phyloP scores from a whole-genome alignment of 495 filamentous ascomycete genomes.

The Ascobolus immersus region DNA sequence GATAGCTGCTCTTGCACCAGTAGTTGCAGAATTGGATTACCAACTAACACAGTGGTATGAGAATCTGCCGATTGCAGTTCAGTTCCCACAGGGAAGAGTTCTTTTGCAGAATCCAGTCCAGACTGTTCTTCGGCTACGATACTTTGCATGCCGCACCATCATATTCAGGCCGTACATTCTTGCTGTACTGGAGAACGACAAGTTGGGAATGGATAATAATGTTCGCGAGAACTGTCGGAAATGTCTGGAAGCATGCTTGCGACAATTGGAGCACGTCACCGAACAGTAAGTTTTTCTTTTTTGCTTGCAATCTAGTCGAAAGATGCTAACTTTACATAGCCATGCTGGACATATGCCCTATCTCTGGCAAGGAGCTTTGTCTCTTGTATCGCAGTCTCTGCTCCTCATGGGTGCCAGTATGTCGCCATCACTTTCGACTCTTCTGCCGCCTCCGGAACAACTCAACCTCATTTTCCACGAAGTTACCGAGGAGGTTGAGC shows the following conservation, averaged over 20 bases:
- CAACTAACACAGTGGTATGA: slow-evolving; percentile 70
- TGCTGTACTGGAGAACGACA: slow-evolving; percentile 53
- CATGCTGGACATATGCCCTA: slow-evolving; percentile 72
- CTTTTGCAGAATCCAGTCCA: slow-evolving; percentile 47
- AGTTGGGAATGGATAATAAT: slow-evolving; percentile 35
- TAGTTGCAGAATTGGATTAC: slow-evolving; percentile 56
- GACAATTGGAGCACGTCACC: slow-evolving; percentile 53
- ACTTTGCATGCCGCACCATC: slow-evolving; percentile 63
- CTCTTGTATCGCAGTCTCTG: slow-evolving; percentile 54
- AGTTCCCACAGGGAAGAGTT: slow-evolving; percentile 42
- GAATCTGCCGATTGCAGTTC: slow-evolving; percentile 41
- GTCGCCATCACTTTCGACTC: slow-evolving; percentile 41
- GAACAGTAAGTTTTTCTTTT: slow-evolving; percentile 32
- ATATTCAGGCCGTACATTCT: slow-evolving; percentile 66
- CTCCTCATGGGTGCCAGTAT: slow-evolving; percentile 65
- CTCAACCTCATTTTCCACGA: slow-evolving; percentile 51
- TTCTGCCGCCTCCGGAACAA: slow-evolving; percentile 37
- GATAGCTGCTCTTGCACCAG: slow-evolving; percentile 42
- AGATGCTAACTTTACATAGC: slow-evolving; percentile 25
- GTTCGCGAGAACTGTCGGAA: slow-evolving; percentile 56
- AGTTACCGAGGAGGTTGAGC: slow-evolving; percentile 45
- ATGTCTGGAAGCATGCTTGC: slow-evolving; percentile 56
- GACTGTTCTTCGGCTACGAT: slow-evolving; percentile 51
- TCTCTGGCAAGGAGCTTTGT: slow-evolving; percentile 61
- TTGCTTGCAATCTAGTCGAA: too few relatives aligned